phyloP scores from a whole-genome alignment of 345 rosid genomes.

The Orychophragmus violaceus region DNA sequence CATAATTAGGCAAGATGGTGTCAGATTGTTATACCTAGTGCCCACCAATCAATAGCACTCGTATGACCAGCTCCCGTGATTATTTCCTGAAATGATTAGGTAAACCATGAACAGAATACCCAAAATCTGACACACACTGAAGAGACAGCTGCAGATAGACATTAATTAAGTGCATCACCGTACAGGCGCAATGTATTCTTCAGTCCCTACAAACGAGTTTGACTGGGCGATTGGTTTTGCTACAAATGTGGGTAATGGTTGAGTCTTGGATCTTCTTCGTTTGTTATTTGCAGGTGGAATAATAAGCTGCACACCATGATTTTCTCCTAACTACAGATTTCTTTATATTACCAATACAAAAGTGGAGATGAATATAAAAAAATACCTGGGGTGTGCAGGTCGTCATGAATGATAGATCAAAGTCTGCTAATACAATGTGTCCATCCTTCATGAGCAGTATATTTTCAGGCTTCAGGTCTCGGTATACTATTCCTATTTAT shows the following conservation, averaged over 20 bases:
- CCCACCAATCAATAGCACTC: constrained; percentile 96
- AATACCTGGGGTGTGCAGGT: constrained; percentile 68
- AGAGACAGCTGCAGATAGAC: not conserved
- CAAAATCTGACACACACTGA: not conserved
- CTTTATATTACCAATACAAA: not conserved
- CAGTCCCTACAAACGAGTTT: constrained; percentile 94
- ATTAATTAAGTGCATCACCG: constrained; percentile 20
- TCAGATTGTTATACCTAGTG: no score
- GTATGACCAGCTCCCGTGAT: constrained; percentile 88
- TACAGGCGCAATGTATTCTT: constrained; percentile 98
- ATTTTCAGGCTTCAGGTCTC: constrained; percentile 96
- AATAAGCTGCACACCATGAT: constrained; percentile 50
- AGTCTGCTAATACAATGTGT: constrained; percentile 75
- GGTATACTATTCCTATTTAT: constrained; percentile 67
- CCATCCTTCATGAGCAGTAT: constrained; percentile 82
- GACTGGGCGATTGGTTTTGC: constrained; percentile 76
- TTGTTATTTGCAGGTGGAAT: constrained; percentile 41
- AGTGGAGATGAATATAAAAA: not conserved
- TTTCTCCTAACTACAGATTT: not conserved
- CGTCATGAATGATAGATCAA: constrained; percentile 83
- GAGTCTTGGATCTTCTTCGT: constrained; percentile 71
- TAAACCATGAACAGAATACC: not conserved
- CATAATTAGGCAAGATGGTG: no score
- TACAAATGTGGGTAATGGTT: constrained; percentile 61
- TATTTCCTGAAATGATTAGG: constrained; percentile 62